These are phyloP conservation scores for Mucor lusitanicus DNA, from an alignment of 371 early-diverging fungal species.

Conservation along the genomic window DNA sequence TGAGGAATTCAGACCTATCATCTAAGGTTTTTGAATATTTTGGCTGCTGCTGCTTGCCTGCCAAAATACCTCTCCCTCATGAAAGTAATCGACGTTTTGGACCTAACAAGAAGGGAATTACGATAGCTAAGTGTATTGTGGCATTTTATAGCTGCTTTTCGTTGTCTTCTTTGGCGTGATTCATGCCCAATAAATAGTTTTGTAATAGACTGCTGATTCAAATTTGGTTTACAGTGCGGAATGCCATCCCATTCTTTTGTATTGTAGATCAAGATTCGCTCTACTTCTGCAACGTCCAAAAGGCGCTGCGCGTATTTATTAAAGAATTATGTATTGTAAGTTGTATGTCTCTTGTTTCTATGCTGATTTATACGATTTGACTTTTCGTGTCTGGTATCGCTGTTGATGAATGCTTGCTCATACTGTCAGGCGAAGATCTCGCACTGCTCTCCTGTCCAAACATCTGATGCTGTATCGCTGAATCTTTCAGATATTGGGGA, in stretches of 20 bases:
- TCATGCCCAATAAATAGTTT: too few relatives aligned
- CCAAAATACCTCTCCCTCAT: too few relatives aligned
- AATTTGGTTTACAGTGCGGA: too few relatives aligned
- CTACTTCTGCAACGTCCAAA: not conserved
- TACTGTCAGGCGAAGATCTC: not conserved
- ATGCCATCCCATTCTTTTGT: too few relatives aligned
- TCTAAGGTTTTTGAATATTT: too few relatives aligned
- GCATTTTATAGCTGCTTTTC: too few relatives aligned
- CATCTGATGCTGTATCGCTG: not conserved
- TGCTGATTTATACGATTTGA: not conserved
- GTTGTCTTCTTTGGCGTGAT: too few relatives aligned
- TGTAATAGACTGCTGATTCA: too few relatives aligned
- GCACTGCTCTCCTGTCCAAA: not conserved
- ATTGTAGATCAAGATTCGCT: not conserved
- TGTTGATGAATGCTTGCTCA: not conserved
- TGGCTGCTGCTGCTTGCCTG: too few relatives aligned
- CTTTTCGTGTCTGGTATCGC: not conserved
- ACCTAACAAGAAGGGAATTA: too few relatives aligned
- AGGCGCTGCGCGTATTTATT: not conserved
- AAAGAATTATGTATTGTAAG: not conserved
- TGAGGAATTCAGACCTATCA: not conserved
- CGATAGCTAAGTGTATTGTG: too few relatives aligned
- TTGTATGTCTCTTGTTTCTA: not conserved
- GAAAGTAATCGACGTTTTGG: too few relatives aligned
- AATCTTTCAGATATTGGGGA: constrained; percentile 12